Conservation (phyloP, 768 basidiomycete genomes). For the Zangia roseola region DNA sequence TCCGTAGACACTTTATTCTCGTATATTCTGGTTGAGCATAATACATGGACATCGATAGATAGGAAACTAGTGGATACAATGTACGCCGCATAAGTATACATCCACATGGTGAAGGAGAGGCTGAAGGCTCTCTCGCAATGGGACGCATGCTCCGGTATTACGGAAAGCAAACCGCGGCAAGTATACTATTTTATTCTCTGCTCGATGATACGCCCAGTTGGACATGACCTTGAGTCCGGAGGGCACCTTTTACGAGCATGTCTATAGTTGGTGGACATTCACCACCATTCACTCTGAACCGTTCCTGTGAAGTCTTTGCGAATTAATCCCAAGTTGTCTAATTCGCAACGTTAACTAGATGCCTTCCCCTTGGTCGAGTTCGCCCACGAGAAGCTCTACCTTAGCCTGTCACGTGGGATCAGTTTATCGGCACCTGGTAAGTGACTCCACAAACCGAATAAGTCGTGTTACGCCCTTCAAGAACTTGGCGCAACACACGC, state of each 20-base stretch:
- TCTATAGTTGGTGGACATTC: neutral
- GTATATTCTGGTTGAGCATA: neutral
- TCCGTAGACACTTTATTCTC: neutral
- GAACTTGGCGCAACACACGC: slow-evolving; percentile 54
- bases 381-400: slow-evolving; percentile 56
- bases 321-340: slow-evolving; percentile 2
- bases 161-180: neutral
- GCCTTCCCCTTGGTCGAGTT: slow-evolving; percentile 65
- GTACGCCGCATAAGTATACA: slow-evolving; percentile 8
- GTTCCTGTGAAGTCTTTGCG: neutral
- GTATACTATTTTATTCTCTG: slow-evolving; percentile 49
- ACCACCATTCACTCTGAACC: neutral
- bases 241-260: slow-evolving; percentile 80
- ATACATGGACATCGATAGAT: slow-evolving; percentile 1
- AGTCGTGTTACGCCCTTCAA: slow-evolving; percentile 66
- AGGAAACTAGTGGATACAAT: neutral
- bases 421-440: neutral
- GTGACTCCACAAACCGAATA: slow-evolving; percentile 52
- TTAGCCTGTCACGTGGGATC: slow-evolving; percentile 45
- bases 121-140: neutral
- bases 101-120: neutral
- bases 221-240: slow-evolving; percentile 56
- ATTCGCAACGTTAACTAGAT: slow-evolving; percentile 31
- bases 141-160: neutral
- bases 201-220: slow-evolving; percentile 78